Percentiles rank a stretch among this genome's conserved stretches.
Evolutionary conservation across 352 stramenopile species (phyloP).

Genomic region (Globisporangium okanoganense): DNA sequence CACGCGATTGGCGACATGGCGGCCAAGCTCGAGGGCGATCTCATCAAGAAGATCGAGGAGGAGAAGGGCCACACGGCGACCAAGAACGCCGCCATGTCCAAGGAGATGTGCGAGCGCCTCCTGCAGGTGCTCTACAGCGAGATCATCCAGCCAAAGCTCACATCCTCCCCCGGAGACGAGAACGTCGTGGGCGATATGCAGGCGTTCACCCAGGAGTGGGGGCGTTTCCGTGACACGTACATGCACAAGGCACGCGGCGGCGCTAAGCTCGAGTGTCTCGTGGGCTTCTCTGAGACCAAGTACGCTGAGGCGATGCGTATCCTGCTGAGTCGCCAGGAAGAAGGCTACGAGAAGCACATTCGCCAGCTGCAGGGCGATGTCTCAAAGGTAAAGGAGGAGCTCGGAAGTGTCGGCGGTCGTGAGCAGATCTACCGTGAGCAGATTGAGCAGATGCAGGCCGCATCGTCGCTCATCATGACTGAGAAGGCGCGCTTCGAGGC

Average conservation of each 20-base stretch:
- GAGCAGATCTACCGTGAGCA: conserved; percentile 86
- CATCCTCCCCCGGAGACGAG: conserved; percentile 39
- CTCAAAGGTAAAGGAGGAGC: conserved; percentile 76
- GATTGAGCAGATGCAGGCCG: conserved; percentile 80
- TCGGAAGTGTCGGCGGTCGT: conserved; percentile 71
- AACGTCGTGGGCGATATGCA: conserved; percentile 76
- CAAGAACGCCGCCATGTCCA: conserved; percentile 56
- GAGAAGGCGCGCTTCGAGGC: conserved; percentile 62
- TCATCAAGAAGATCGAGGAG: conserved; percentile 67
- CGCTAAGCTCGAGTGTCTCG: conserved; percentile 69
- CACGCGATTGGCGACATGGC: conserved; percentile 68
- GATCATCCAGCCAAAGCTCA: conserved; percentile 76
- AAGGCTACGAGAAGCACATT: conserved; percentile 85
- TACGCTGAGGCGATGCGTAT: conserved; percentile 83
- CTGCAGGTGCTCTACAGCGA: conserved; percentile 79
- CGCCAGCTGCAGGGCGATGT: conserved; percentile 68
- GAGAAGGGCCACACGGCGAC: conserved; percentile 41
- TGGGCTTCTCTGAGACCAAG: conserved; percentile 76
- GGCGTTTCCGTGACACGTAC: conserved; percentile 72
- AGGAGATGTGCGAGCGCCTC: conserved; percentile 77
- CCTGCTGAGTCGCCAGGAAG: conserved; percentile 74
- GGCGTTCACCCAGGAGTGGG: conserved; percentile 68
- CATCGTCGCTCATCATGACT: conserved; percentile 70
- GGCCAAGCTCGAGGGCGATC: conserved; percentile 54
- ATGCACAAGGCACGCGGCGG: conserved; percentile 60